Conservation (phyloP, 495 filamentous ascomycete species). For the Apiosordaria backusii region DNA sequence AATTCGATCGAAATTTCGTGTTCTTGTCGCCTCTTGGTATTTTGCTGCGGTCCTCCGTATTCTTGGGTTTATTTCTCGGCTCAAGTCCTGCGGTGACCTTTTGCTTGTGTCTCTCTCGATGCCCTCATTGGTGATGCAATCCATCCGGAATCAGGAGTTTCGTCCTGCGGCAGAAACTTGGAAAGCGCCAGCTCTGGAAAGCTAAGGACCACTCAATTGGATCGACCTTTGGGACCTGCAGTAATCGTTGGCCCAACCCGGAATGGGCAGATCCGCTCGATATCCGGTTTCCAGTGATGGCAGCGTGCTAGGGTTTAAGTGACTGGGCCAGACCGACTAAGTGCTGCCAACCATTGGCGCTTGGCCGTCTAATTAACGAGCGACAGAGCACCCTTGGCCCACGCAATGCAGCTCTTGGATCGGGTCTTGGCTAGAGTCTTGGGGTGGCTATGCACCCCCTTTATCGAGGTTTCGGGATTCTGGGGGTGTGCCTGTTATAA, state of each 20-base stretch:
- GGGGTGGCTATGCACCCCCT: slow-evolving; percentile 28
- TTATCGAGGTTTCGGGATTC: slow-evolving; percentile 12
- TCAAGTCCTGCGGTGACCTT: too few relatives aligned
- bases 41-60: neutral
- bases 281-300: neutral
- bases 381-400: slow-evolving; percentile 17
- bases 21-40: neutral
- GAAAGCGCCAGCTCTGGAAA: neutral
- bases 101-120: too few relatives aligned
- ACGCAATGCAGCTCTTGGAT: slow-evolving; percentile 16
- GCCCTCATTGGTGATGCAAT: slow-evolving; percentile 3
- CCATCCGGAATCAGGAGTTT: neutral
- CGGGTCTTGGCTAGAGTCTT: slow-evolving; percentile 8
- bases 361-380: slow-evolving; percentile 8
- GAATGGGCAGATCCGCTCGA: neutral
- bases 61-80: neutral
- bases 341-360: slow-evolving; percentile 12
- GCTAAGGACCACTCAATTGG: neutral
- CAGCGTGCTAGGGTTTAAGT: neutral
- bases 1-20: slow-evolving; percentile 2
- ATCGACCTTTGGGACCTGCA: neutral
- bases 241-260: neutral
- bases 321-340: slow-evolving; percentile 9
- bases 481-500: slow-evolving; percentile 16
- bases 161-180: slow-evolving; percentile 1